phyloP scores from a whole-genome alignment of 306 rosid species.

The Acacia acuminata region DNA sequence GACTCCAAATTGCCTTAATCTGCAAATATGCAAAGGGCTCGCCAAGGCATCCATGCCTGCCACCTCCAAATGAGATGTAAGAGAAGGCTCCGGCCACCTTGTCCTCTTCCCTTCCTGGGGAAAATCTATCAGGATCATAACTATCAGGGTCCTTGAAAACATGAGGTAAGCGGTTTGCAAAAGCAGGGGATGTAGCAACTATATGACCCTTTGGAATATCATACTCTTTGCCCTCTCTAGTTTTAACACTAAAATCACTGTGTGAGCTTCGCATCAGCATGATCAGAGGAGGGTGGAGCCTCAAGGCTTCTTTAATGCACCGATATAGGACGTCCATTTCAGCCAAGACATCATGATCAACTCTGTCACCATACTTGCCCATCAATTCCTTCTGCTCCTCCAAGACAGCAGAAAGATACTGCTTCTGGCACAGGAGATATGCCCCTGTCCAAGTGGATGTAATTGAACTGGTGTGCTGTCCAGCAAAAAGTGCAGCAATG shows the following conservation, averaged over 20 bases:
- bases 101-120: constrained; percentile 87
- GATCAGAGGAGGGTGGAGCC: constrained; percentile 93
- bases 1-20: constrained; percentile 95
- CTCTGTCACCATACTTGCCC: constrained; percentile 70
- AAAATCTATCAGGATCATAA: constrained; percentile 79
- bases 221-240: constrained; percentile 75
- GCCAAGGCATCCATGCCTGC: constrained; percentile 97
- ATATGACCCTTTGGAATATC: constrained; percentile 96
- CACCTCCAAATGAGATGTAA: constrained; percentile 93
- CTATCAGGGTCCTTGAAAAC: constrained; percentile 75
- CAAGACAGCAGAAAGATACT: constrained; percentile 66
- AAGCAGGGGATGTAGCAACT: constrained; percentile 93
- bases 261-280: constrained; percentile 91
- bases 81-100: constrained; percentile 91
- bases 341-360: constrained; percentile 89
- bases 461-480: constrained; percentile 96
- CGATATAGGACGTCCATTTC: constrained; percentile 91
- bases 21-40: constrained; percentile 97
- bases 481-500: constrained; percentile 84
- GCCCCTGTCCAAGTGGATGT: constrained; percentile 99
- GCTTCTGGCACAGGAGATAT: constrained; percentile 67
- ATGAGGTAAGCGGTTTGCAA: constrained; percentile 83
- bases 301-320: constrained; percentile 92
- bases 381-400: constrained; percentile 79
- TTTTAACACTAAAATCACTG: constrained; percentile 70